phyloP scores from a whole-genome alignment of 202 grass and related monocot species.

The Panicum hallii region DNA sequence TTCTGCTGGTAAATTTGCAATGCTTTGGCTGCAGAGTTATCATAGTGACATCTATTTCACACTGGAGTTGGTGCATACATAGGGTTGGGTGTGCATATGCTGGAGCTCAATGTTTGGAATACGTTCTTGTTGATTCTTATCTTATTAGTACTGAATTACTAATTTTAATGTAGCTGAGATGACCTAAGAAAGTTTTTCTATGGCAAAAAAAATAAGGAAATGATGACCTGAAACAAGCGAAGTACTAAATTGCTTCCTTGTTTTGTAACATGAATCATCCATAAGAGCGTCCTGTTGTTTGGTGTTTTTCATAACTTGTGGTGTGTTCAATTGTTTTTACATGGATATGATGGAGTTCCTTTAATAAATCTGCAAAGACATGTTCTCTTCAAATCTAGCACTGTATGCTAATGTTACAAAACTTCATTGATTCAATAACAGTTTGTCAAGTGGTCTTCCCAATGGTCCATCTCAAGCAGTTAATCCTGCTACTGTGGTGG shows the following conservation, averaged over 20 bases:
- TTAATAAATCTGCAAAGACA: background rate
- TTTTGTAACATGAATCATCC: background rate
- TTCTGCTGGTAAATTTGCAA: background rate
- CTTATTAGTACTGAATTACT: background rate
- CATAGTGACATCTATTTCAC: background rate
- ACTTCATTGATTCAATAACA: conserved; percentile 32
- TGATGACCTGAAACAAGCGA: background rate
- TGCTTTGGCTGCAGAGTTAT: background rate
- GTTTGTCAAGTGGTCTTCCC: conserved; percentile 54
- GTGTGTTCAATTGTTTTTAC: background rate
- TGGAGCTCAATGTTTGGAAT: background rate
- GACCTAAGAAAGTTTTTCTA: background rate
- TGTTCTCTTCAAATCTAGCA: background rate
- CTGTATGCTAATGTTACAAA: background rate
- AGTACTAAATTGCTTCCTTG: background rate
- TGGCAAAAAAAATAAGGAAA: background rate
- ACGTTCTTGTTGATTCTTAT: background rate
- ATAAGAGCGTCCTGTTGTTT: background rate
- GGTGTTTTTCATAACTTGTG: background rate
- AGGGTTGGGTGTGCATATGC: background rate
- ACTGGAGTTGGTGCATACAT: background rate
- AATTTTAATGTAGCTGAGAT: background rate
- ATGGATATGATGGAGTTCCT: background rate
- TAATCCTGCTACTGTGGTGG: conserved; percentile 35
- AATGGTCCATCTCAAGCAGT: conserved; percentile 57